Evolutionary conservation across 129 eudicot species (phyloP).

Genomic region (Flaveria linearis): DNA sequence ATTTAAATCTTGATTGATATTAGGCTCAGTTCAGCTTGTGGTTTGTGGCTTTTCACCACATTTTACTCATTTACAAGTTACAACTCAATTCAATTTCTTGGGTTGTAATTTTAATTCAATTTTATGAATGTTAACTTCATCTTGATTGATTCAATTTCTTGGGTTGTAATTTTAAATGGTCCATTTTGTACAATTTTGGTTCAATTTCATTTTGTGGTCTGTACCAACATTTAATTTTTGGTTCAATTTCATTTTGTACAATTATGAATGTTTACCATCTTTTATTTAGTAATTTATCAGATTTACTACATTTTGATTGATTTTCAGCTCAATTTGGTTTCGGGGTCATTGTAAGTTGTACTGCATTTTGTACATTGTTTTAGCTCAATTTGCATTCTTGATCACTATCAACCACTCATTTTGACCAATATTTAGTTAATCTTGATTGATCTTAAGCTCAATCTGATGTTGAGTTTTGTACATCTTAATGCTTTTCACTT

Average conservation of each 20-base stretch:
- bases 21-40: slow-evolving; percentile 10
- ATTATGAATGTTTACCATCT: too few relatives aligned
- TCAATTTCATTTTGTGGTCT: slow-evolving; percentile 24
- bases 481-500: neutral
- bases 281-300: neutral
- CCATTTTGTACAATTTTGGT: slow-evolving; percentile 13
- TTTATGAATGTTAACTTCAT: slow-evolving; percentile 1
- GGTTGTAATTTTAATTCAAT: neutral
- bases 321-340: slow-evolving; percentile 17
- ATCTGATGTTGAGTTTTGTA: slow-evolving; percentile 15
- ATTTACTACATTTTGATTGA: slow-evolving; percentile 17
- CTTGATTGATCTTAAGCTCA: slow-evolving; percentile 22
- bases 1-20: slow-evolving; percentile 7
- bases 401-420: neutral
- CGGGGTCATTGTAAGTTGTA: slow-evolving; percentile 10
- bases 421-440: neutral
- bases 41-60: neutral
- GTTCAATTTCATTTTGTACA: too few relatives aligned
- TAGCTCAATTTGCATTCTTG: slow-evolving; percentile 2
- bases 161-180: too few relatives aligned
- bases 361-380: slow-evolving; percentile 3
- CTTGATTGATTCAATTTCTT: slow-evolving; percentile 22
- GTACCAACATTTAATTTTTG: slow-evolving; percentile 2
- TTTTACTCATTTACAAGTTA: slow-evolving; percentile 7
- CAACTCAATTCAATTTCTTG: neutral